Base-by-base conservation (phyloP, 176 grass and related monocot genomes). In the Calamus simplicifolius region DNA sequence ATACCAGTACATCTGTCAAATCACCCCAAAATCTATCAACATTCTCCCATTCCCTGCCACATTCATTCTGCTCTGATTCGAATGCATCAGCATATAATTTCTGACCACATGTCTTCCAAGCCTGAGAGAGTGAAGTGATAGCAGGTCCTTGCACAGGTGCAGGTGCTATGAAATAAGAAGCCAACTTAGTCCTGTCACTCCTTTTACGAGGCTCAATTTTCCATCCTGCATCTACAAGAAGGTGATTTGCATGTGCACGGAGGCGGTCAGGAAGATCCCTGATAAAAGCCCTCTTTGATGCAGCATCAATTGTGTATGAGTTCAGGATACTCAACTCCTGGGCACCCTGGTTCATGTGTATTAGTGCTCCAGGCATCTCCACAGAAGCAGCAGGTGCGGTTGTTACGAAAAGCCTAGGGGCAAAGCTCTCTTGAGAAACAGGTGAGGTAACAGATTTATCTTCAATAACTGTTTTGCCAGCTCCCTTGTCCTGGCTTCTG, bases 151-250 rank as follows among this genome's bases (percentile, higher is more conserved):
- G 74, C 49, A 81, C 69, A 43, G 35, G 35, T 12, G 12, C 35
- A 57, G 93, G 93, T 75, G 84, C 85, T 67, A 79, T 83, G 63
- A 88, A 98, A 62, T 88, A 98, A 25, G 81, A 84, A 16, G 93
- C 73, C 57, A 98, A 70, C 69, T 98, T 98, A 61, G 87, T 73
- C 56, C 87, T 79, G 76, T 98, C 93, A 25, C 86, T 98, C 71
- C 93, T 84, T 49, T 79, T 86, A 19, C 93, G 84, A 48, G 93
- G 87, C 59, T 82, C 86, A 64, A 98, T 92, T 59, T 73, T 81
- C 93, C 93, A 98, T 55, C 93, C 93, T 52, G 87, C 76, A 73
- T 98, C 93, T 62, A 63, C 89, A 55, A 98, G 86, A 69, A 98
- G 84, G 52, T 52, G 38, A 49, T 92, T 79, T 2, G 87, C 87